Base-by-base conservation (phyloP, 495 filamentous ascomycete species). In the Rusavskia elegans region DNA sequence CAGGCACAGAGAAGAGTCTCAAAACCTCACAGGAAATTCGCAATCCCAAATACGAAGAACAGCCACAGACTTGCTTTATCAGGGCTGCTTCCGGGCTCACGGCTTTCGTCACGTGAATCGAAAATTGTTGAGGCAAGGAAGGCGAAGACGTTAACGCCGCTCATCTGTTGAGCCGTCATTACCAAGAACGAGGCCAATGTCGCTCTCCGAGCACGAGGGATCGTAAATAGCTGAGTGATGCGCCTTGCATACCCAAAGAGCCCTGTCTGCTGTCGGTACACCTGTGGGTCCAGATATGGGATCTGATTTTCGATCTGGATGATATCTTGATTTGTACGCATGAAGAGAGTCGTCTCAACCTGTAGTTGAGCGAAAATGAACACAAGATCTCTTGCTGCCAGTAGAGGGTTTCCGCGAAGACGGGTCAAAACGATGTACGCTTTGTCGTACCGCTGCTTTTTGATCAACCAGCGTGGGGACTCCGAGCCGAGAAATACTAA, bases 281-380 rank as follows among this genome's bases (percentile, higher is more conserved):
- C 45, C 11, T 53, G n/a, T 8, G 50, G 45, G 29, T 40, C 54
- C 40, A 45, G 56, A 45, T 57, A 53, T 25, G 59, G 45, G 14
- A 36, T 48, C 16, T 13, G 51, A 5, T 21, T 23, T 0, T 27
- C 17, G 9, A 38, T 4, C 11, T 52, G 14, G 48, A 39, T 41
- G 19, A 29, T 37, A 5, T 39, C 36, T 21, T 48, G n/a, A 2
- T 17, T 32, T 40, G 16, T 48, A 2, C 38, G 48, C 48, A 52
- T 50, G 17, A 57, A 50, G 14, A 58, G 25, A 17, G 53, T 55
- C 30, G 61, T 59, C 53, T 70, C 68, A 9, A 62, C 53, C 44
- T 68, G 53, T 11, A 58, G 27, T 36, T 58, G 56, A 46, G 54
- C 54, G 3, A 36, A 35, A 5, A 58, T 55, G 37, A 42, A 23